Conservation (phyloP, 2,329 filamentous ascomycete species). For the Fusarium sterilihyphosum region DNA sequence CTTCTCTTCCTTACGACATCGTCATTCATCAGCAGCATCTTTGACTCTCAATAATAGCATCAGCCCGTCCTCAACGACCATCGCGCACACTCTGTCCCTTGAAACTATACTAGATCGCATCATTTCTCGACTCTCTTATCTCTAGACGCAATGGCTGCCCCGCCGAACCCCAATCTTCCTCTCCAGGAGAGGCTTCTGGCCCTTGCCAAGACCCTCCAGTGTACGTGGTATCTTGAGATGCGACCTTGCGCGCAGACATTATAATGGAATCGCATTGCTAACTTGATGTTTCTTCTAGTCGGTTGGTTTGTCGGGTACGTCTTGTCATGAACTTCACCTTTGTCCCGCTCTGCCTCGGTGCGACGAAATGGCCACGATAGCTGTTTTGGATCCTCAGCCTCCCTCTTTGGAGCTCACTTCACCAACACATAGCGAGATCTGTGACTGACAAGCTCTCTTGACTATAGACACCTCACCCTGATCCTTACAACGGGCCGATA, state of each 20-base stretch:
- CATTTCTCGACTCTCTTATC: slow-evolving; percentile 1
- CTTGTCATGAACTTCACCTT: slow-evolving; percentile 24
- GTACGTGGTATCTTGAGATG: slow-evolving; percentile 62
- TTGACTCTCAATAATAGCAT: slow-evolving; percentile 3
- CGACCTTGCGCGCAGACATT: neutral
- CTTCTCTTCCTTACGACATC: slow-evolving; percentile 23
- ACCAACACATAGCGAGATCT: neutral
- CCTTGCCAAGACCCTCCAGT: slow-evolving; percentile 91
- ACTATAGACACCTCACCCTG: slow-evolving; percentile 80
- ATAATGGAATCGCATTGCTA: slow-evolving; percentile 32
- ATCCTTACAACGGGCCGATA: slow-evolving; percentile 87
- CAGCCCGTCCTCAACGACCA: neutral
- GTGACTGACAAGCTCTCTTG: slow-evolving; percentile 24
- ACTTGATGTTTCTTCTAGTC: slow-evolving; percentile 57
- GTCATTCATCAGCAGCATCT: slow-evolving; percentile 29
- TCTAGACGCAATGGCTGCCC: slow-evolving; percentile 70
- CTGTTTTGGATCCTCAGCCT: slow-evolving; percentile 4
- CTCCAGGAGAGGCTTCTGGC: slow-evolving; percentile 78
- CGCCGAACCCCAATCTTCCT: slow-evolving; percentile 74
- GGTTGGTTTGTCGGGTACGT: slow-evolving; percentile 86
- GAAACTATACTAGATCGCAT: neutral
- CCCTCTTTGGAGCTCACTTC: neutral
- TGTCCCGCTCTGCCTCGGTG: slow-evolving; percentile 9
- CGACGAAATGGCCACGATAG: slow-evolving; percentile 30
- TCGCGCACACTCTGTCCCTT: neutral